Conservation (phyloP, 805 yeast species). For the Candida verbasci region DNA sequence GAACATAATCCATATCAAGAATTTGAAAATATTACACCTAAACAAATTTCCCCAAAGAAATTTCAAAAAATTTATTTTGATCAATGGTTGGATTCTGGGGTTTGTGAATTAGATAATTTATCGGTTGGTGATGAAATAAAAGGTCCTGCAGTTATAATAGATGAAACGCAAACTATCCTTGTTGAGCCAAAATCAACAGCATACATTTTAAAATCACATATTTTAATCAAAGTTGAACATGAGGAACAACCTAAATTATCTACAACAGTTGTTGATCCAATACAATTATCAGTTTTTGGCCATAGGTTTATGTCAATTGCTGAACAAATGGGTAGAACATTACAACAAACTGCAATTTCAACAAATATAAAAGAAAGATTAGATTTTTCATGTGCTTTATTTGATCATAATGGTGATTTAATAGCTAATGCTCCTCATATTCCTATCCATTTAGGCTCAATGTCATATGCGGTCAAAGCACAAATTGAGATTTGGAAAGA, state of each 20-base stretch:
- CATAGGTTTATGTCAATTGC: slow-evolving; percentile 38
- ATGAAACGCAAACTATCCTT: slow-evolving; percentile 28
- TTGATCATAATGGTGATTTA: slow-evolving; percentile 38
- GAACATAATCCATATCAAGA: slow-evolving; percentile 51
- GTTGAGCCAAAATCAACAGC: slow-evolving; percentile 31
- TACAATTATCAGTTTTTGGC: slow-evolving; percentile 38
- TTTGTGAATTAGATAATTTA: slow-evolving; percentile 20
- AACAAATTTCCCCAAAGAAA: neutral
- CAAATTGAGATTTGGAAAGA: slow-evolving; percentile 39
- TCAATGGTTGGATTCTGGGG: slow-evolving; percentile 22
- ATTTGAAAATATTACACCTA: slow-evolving; percentile 12
- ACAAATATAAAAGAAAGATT: slow-evolving; percentile 43
- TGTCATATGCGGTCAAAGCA: slow-evolving; percentile 44
- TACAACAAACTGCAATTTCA: slow-evolving; percentile 43
- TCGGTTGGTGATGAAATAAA: slow-evolving; percentile 16
- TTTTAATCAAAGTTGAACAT: slow-evolving; percentile 26
- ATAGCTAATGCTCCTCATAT: slow-evolving; percentile 46
- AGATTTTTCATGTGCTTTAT: slow-evolving; percentile 44
- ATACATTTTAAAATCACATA: slow-evolving; percentile 22
- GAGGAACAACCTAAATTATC: slow-evolving; percentile 20
- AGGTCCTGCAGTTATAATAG: slow-evolving; percentile 34
- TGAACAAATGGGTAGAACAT: slow-evolving; percentile 42
- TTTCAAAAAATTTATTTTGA: slow-evolving; percentile 23
- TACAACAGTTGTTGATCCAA: slow-evolving; percentile 27
- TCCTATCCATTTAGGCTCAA: slow-evolving; percentile 44